A percentile compares a stretch with the other conserved stretches of the same genome.
Conservation (phyloP, 306 rosid species). For the Vigna mungo region DNA sequence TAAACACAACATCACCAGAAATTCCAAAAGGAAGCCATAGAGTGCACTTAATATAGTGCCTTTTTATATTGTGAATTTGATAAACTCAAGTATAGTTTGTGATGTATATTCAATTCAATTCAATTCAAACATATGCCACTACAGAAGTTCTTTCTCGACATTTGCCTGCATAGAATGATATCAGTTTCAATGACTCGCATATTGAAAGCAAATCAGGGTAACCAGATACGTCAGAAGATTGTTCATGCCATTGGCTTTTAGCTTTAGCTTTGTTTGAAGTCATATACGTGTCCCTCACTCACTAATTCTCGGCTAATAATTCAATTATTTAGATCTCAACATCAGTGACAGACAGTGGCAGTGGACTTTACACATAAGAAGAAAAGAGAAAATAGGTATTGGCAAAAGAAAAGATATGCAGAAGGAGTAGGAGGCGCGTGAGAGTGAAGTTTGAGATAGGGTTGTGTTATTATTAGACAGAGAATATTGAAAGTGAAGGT, state of each 20-base stretch:
- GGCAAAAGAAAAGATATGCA: neutral
- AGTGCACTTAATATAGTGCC: too few species aligned
- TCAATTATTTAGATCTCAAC: neutral
- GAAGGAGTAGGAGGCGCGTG: neutral
- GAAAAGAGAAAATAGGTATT: neutral
- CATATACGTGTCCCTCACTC: neutral
- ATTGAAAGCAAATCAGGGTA: conserved; percentile 10
- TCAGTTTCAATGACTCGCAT: conserved; percentile 3
- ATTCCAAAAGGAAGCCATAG: neutral
- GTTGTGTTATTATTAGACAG: neutral
- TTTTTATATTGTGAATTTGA: too few species aligned
- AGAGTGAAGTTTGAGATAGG: neutral
- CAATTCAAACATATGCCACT: too few species aligned
- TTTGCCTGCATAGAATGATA: neutral
- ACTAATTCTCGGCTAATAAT: neutral
- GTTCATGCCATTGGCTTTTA: conserved; percentile 24
- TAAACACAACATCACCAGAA: neutral
- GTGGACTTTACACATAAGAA: neutral
- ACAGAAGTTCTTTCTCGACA: too few species aligned
- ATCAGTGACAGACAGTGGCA: neutral
- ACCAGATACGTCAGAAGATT: neutral
- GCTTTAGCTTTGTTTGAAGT: conserved; percentile 25
- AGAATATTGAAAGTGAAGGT: neutral
- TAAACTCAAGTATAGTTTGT: too few species aligned
- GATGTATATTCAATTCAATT: too few species aligned